Base-by-base conservation (phyloP, 2,329 filamentous ascomycete genomes). In the Orbilia oligospora region DNA sequence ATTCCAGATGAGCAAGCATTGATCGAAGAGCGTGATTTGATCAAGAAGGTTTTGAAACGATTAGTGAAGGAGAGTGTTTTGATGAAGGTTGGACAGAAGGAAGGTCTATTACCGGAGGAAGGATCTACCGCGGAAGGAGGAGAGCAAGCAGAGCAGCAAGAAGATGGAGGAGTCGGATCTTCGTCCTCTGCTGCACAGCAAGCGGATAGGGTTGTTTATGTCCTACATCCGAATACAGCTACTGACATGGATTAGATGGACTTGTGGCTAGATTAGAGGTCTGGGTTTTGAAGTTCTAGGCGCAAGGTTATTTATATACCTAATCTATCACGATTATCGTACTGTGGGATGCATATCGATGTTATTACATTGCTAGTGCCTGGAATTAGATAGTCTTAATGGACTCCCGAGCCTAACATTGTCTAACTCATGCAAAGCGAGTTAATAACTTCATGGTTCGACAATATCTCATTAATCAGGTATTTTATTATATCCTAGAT, bases 41-140 rank as follows among this genome's bases (percentile, higher is more conserved):
- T 91, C 14, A 89, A 87, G 83, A 96, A 97, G 88, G 95, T 99
- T 67, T 86, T 99, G 81, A 97, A 93, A 88, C 91, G 93, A 85
- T 97, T 98, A 91, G 92, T 97, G 83, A 97, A 96, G 88, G 90
- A 91, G 82, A 88, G 89, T 81, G 88, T 90, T 18, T 84, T 90
- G 61, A 87, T 89, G 85, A 86, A 86, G 61, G 88, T 90, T 77
- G 68, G 68, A 12, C 63, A 64, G 68, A 86, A 94, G 85, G 94
- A 97, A 81, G 94, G 97, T 81, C 94, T 97, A 20, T 88, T 98
- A 61, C 93, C 96, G 49, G 91, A 90, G 80, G 90, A 85, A 81
- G 88, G 88, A 76, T 84, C 86, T 41, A 87, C 86, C 14, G 87
- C 84, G 12, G 85, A 86, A 4, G 82, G 81, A 16, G 83, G 80